A percentile compares a stretch with the other conserved stretches of the same genome.
phyloP scores from a whole-genome alignment of 768 basidiomycete species.

The Mrakia blollopis region DNA sequence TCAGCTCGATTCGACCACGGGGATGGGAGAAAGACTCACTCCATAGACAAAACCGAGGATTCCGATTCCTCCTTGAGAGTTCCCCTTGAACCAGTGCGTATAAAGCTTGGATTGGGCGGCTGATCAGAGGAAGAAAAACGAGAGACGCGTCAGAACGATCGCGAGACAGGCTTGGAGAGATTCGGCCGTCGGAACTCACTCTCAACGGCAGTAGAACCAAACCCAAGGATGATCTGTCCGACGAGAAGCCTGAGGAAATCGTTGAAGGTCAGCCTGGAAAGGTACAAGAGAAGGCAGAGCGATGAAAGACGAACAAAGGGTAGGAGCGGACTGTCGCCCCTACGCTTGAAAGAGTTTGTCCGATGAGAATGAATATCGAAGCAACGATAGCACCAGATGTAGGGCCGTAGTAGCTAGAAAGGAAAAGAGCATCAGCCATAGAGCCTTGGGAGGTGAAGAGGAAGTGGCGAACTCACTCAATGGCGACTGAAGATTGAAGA shows the following conservation, averaged over 20 bases:
- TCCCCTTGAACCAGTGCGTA: slow-evolving; percentile 41
- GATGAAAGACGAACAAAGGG: slow-evolving; percentile 25
- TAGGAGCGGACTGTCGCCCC: background rate
- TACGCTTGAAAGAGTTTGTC: slow-evolving; percentile 35
- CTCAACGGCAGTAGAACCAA: slow-evolving; percentile 43
- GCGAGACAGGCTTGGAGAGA: background rate
- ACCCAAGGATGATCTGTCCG: slow-evolving; percentile 34
- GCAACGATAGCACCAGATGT: slow-evolving; percentile 38
- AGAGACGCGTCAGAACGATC: background rate
- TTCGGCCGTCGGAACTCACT: slow-evolving; percentile 36
- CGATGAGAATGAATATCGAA: slow-evolving; percentile 39
- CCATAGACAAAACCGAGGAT: background rate
- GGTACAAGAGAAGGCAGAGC: background rate
- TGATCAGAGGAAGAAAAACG: background rate
- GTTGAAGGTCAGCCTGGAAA: background rate
- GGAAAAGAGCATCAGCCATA: background rate
- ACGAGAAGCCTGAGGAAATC: background rate
- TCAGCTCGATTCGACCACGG: background rate
- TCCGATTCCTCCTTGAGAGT: background rate
- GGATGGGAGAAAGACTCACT: background rate
- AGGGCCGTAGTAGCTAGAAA: slow-evolving; percentile 36
- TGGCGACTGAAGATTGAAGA: slow-evolving; percentile 34
- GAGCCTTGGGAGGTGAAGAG: background rate
- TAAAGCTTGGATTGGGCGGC: slow-evolving; percentile 36
- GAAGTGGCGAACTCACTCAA: background rate